Percentiles rank a stretch among this genome's conserved stretches.
Evolutionary conservation across 495 filamentous ascomycete species (phyloP).

Genomic region (Aspergillus bertholletiae): DNA sequence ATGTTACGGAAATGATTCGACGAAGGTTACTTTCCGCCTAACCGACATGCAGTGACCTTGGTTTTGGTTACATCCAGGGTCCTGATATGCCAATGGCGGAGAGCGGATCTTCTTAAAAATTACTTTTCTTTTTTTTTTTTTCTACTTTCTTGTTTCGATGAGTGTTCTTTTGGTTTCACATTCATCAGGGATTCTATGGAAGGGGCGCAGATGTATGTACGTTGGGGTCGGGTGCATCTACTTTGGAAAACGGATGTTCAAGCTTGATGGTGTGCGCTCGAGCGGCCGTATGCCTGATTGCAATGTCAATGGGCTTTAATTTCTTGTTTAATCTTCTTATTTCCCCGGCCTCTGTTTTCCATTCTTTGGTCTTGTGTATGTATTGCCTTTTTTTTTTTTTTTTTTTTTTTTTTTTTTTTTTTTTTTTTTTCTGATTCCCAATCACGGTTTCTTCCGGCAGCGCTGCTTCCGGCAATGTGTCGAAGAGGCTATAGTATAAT

Average conservation of each 20-base stretch:
- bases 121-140: not conserved
- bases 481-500: not conserved
- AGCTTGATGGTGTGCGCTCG: not conserved
- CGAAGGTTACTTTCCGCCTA: not conserved
- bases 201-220: not conserved
- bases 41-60: not conserved
- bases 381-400: not conserved
- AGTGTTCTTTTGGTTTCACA: not conserved
- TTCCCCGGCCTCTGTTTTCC: not conserved
- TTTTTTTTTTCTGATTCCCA: not conserved
- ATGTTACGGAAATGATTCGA: slow-evolving; percentile 8
- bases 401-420: not conserved
- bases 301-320: not conserved
- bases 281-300: not conserved
- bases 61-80: not conserved
- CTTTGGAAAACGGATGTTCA: not conserved
- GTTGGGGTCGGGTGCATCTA: not conserved
- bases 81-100: not conserved
- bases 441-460: not conserved
- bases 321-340: not conserved
- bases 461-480: not conserved
- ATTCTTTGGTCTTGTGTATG: not conserved
- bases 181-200: too few species aligned
- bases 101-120: not conserved
- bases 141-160: not conserved